Base-by-base conservation (phyloP, 352 stramenopile genomes). In the Paralagenidium karlingii region DNA sequence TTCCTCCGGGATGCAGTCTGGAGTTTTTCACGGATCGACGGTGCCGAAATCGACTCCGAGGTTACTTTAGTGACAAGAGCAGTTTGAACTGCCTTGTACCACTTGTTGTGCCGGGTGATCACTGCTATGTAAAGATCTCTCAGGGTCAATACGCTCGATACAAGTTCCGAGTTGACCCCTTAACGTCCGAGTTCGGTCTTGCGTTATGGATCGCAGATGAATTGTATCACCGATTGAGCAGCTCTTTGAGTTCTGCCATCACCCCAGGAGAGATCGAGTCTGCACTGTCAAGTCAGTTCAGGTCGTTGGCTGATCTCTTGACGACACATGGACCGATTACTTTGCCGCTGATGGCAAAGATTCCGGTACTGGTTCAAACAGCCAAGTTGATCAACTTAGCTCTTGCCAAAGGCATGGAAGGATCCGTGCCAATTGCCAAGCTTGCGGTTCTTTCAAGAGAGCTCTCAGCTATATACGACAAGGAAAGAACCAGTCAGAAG, bases 41-140 rank as follows among this genome's bases (percentile, higher is more conserved):
- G 3, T 88, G 75, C 44, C 60, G 59, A 7, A 54, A 71, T 39
- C 60, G 63, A 5, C 49, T 85, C n/a, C 80, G 77, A 25, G 69
- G 71, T 12, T 88, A 80, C 38, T 88, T 82, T 41, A 71, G 66
- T 4, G 71, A 83, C 21, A 82, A 81, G 33, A 66, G 65, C 20
- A 71, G 71, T 2, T 48, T 85, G 16, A 84, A 60, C 34, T 76
- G 79, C 38, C 45, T 88, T 3, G 67, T 71, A 10, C 62, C 70
- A 11, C 45, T 88, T 2, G 55, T 83, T 2, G 48, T 88, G 11
- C 48, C 63, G 10, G 64, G 68, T 8, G 67, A 84, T 29, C 53
- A 48, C 22, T 85, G 75, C 43, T 88, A 70, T 39, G 61, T 84
- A 13, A 66, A 67, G 30, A 68, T 75, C 5, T 64, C 63, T 3